A percentile compares a stretch with the other conserved stretches of the same genome.
Conservation (phyloP, 2,329 filamentous ascomycete species). For the Sporothrix pseudoabietina region DNA sequence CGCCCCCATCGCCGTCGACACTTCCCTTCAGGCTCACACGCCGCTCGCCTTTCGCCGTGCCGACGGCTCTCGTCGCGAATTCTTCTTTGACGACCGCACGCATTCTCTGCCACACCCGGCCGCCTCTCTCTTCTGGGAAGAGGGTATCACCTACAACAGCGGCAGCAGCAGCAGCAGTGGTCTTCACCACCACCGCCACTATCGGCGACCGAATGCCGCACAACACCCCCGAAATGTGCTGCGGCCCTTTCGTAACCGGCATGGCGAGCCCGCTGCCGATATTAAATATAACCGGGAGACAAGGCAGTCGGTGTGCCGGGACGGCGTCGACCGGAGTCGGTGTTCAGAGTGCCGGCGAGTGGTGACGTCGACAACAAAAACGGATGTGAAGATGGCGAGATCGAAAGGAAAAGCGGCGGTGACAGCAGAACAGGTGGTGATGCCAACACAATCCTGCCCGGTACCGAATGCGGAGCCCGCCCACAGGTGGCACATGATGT, state of each 20-base stretch:
- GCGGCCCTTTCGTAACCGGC: slow-evolving; percentile 27
- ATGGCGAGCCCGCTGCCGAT: slow-evolving; percentile 31
- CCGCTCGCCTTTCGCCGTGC: slow-evolving; percentile 28
- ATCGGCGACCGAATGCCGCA: not conserved
- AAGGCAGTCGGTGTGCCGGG: slow-evolving; percentile 29
- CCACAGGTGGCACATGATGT: slow-evolving; percentile 20
- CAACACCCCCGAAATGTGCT: slow-evolving; percentile 30
- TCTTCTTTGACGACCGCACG: slow-evolving; percentile 2
- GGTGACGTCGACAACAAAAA: not conserved
- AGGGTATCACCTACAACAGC: not conserved
- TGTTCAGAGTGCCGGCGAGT: slow-evolving; percentile 27
- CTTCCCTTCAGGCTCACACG: not conserved
- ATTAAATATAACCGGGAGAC: slow-evolving; percentile 1
- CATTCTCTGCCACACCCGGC: not conserved
- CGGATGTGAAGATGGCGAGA: slow-evolving; percentile 2
- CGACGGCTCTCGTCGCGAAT: slow-evolving; percentile 28
- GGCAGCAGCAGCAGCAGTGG: not conserved
- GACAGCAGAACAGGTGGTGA: not conserved
- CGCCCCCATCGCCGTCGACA: not conserved
- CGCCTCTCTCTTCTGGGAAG: slow-evolving; percentile 2
- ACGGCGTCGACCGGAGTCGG: slow-evolving; percentile 23
- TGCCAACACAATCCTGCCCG: not conserved
- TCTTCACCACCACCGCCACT: no score
- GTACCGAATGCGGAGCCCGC: not conserved
- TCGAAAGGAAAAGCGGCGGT: not conserved